A percentile compares a stretch with the other conserved stretches of the same genome.
Evolutionary conservation across 139 green algal genomes (phyloP).

Genomic region (Chlamydomonas sp.): DNA sequence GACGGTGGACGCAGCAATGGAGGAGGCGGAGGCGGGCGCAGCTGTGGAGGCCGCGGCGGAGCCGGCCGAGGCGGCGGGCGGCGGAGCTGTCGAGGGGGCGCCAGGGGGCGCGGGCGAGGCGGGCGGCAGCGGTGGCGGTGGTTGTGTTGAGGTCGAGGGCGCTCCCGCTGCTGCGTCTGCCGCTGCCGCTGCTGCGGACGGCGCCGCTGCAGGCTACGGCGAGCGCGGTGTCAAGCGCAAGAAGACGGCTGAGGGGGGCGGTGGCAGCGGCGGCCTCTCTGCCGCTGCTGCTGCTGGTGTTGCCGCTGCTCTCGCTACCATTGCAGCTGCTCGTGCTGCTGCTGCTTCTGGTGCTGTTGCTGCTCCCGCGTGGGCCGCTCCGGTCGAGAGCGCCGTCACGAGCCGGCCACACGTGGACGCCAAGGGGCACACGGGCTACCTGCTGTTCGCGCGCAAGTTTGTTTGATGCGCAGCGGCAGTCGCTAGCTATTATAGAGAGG

Average conservation of each 20-base stretch:
- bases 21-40: neutral
- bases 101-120: neutral
- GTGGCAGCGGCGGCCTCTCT: neutral
- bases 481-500: too few species aligned
- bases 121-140: conserved; percentile 6
- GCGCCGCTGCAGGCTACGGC: too few species aligned
- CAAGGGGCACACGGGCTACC: conserved; percentile 81
- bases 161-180: too few species aligned
- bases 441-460: conserved; percentile 74
- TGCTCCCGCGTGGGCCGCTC: neutral
- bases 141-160: too few species aligned
- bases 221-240: neutral
- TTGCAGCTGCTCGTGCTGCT: neutral
- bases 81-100: neutral
- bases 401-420: conserved; percentile 42
- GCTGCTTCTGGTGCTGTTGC: neutral
- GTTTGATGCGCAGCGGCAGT: too few species aligned
- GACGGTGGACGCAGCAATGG: too few species aligned
- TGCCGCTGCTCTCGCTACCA: too few species aligned
- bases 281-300: too few species aligned
- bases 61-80: neutral
- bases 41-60: neutral
- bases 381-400: neutral
- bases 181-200: too few species aligned
- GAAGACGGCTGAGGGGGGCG: neutral